Evolutionary conservation across 2,329 filamentous ascomycete species (phyloP), one percentile per base, ranked within the genome.

Genomic region (Cordyceps cateniannulata): DNA sequence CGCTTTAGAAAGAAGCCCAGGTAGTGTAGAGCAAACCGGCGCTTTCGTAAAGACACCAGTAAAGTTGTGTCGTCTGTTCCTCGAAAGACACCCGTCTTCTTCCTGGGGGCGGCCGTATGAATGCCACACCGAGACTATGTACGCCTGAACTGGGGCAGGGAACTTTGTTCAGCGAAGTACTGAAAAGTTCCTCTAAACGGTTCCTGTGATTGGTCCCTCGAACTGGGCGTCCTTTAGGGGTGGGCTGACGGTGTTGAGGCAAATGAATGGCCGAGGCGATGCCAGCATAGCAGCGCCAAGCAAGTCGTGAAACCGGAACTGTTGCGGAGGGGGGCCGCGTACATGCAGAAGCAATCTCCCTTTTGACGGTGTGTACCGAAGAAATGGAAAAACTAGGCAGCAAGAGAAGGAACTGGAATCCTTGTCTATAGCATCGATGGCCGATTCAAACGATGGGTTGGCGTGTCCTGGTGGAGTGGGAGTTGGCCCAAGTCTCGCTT

Each of bases 341-440:
- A 45, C 6, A 42, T 5, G 18, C 38, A 8, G 9, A 42, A 16
- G 7, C 38, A 8, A 18, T 29, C 8, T 18, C n/a, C 35, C n/a
- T 44, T n/a, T 4, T 10, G 16, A 22, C 22, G 35, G 22, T 35
- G 12, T 24, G 22, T 22, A 14, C 29, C 40, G 35, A 24, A 5
- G 7, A 54, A 40, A 45, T 3, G 22, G 22, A 7, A 12, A 29
- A 49, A 14, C 14, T 18, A 27, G 16, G 24, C 3, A 50, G 27
- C 8, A 50, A 20, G 25, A 32, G 18, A 29, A 32, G 18, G 48
- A 50, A 42, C 24, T 9, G 32, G n/a, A 22, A 42, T 18, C 55
- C 55, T 42, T 58, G 45, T 58, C 55, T 50, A 58, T 58, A 50
- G 47, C 22, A 40, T 47, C 45, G 45, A 58, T 29, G 25, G 32